Evolutionary conservation across 805 yeast genomes (phyloP).

Genomic region (Vanderwaltozyma polyspora): DNA sequence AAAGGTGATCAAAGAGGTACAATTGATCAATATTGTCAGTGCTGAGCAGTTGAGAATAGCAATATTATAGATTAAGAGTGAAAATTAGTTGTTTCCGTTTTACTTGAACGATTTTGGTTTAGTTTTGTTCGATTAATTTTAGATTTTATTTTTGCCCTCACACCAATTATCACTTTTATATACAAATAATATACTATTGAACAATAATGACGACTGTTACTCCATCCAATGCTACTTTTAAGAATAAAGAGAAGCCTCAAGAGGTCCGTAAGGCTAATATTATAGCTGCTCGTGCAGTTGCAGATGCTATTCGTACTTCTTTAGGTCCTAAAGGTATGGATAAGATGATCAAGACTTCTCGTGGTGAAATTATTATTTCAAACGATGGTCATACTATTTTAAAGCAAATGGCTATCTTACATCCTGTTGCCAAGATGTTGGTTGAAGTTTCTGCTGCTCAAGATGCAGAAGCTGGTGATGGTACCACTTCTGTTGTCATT

Average conservation of each 20-base stretch:
- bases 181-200: no score
- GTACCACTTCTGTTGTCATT: slow-evolving; percentile 95
- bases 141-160: no score
- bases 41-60: no score
- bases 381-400: slow-evolving; percentile 97
- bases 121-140: no score
- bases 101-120: no score
- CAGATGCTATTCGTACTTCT: slow-evolving; percentile 90
- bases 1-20: no score
- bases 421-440: slow-evolving; percentile 97
- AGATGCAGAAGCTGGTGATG: slow-evolving; percentile 99
- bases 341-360: slow-evolving; percentile 91
- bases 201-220: slow-evolving; percentile 8
- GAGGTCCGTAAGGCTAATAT: slow-evolving; percentile 86
- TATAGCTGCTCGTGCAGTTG: slow-evolving; percentile 86
- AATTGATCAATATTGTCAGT: no score
- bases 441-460: slow-evolving; percentile 97
- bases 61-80: no score
- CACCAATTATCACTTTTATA: no score
- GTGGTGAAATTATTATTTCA: slow-evolving; percentile 86
- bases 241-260: slow-evolving; percentile 87
- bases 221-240: slow-evolving; percentile 79
- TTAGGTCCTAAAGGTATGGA: slow-evolving; percentile 99
- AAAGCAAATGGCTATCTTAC: slow-evolving; percentile 95
- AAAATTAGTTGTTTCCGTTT: no score